These are phyloP conservation scores for Linum usitatissimum DNA, from an alignment of 345 rosid species.

Conservation along the genomic window DNA sequence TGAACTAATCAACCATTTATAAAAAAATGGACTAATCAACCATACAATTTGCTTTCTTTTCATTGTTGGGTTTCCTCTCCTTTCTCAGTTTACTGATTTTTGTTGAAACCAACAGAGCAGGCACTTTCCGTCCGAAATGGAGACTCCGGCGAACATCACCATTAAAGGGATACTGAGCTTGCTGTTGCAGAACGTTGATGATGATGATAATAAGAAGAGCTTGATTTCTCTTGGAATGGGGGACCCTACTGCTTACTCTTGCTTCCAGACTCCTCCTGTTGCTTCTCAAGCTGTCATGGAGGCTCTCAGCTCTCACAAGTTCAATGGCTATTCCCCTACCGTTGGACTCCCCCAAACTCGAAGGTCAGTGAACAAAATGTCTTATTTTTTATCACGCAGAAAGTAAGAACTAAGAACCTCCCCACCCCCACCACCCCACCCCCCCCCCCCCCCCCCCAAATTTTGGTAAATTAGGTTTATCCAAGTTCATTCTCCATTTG, in stretches of 20 bases:
- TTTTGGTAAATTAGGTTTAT: too few species aligned
- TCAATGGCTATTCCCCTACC: slow-evolving; percentile 90
- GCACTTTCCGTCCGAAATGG: slow-evolving; percentile 15
- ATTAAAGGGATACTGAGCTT: slow-evolving; percentile 72
- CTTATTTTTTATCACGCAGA: too few species aligned
- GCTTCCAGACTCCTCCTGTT: slow-evolving; percentile 56
- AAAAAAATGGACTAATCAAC: too few species aligned
- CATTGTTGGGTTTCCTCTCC: too few species aligned
- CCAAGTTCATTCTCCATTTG: too few species aligned
- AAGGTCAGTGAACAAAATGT: slow-evolving; percentile 32
- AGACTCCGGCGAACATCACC: slow-evolving; percentile 39
- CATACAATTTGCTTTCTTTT: too few species aligned
- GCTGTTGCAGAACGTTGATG: slow-evolving; percentile 45
- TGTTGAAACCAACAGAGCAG: too few species aligned
- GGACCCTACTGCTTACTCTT: slow-evolving; percentile 75
- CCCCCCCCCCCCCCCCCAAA: too few species aligned
- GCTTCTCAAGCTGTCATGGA: slow-evolving; percentile 57
- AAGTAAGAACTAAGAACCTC: too few species aligned
- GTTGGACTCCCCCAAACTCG: slow-evolving; percentile 84
- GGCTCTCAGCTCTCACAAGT: slow-evolving; percentile 60
- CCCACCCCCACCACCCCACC: too few species aligned
- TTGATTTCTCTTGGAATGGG: slow-evolving; percentile 81
- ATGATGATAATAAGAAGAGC: slow-evolving; percentile 23
- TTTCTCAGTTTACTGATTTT: too few species aligned
- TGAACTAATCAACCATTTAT: too few species aligned